Evolutionary conservation across 768 basidiomycete genomes (phyloP), one percentile per base, ranked within the genome.

Genomic region (Tylopilus felleus): DNA sequence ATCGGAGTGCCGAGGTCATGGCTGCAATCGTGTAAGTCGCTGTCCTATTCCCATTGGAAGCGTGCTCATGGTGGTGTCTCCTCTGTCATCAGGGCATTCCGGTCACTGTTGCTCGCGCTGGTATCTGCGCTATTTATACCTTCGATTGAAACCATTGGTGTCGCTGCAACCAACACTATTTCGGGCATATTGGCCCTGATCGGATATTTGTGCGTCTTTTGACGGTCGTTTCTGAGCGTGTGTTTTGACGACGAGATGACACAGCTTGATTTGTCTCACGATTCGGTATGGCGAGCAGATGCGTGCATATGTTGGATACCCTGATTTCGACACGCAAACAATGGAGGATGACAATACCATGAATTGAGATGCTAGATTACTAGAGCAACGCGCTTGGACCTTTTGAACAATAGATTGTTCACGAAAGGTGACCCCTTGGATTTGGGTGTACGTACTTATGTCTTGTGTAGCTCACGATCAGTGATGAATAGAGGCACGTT

Each of bases 1-100:
- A 73, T 25, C 75, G 77, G 21, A 86, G 86, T 57, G 83, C 86
- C 3, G 85, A 88, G 61, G 74, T 76, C n/a, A 75, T 78, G 67
- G 85, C 83, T 4, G 84, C 80, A 0, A 73, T 71, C 49, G 70
- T 69, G 86, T 86, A 49, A 28, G 80, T 74, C 43, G 7, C 5
- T 31, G 8, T 29, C 8, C n/a, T n/a, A 6, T 29, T 17, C 8
- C n/a, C 0, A 44, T 28, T 3, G 0, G n/a, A n/a, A n/a, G 16
- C 16, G 1, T 25, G 17, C 8, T 48, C 5, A 19, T 3, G 16
- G 25, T n/a, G 4, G 29, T n/a, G 13, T 40, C 44, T 14, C 22
- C 22, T n/a, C 1, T n/a, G 9, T 22, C n/a, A 3, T 9, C 35
- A 65, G 63, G 8, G 65, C 63, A 2, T 40, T 67, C 42, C 60